Conservation (phyloP, 2,329 filamentous ascomycete genomes). For the Cladosporium sp. region DNA sequence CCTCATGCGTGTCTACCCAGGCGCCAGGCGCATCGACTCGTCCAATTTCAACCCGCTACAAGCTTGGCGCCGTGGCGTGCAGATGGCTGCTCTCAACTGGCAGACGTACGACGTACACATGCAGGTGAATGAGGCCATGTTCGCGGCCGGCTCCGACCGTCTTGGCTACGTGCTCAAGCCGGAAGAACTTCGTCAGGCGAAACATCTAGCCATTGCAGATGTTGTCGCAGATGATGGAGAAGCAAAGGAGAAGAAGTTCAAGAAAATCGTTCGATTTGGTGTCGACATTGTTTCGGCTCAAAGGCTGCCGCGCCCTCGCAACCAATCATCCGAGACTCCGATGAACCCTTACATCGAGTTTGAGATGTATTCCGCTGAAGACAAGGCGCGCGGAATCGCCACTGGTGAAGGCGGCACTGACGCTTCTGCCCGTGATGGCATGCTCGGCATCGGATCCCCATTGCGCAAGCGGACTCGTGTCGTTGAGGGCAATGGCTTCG, state of each 20-base stretch:
- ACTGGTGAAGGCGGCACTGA: slow-evolving; percentile 63
- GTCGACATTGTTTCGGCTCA: slow-evolving; percentile 92
- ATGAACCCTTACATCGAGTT: slow-evolving; percentile 94
- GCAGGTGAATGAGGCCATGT: slow-evolving; percentile 98
- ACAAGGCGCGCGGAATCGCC: slow-evolving; percentile 73
- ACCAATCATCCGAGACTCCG: slow-evolving; percentile 63
- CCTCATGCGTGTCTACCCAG: slow-evolving; percentile 91
- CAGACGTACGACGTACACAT: slow-evolving; percentile 95
- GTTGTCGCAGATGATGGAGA: slow-evolving; percentile 48
- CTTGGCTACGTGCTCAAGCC: slow-evolving; percentile 95
- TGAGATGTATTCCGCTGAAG: slow-evolving; percentile 90
- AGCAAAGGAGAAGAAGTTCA: slow-evolving; percentile 60
- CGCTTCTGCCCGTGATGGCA: slow-evolving; percentile 59
- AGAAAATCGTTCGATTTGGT: slow-evolving; percentile 77
- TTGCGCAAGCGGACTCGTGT: slow-evolving; percentile 76
- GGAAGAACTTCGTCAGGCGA: slow-evolving; percentile 64
- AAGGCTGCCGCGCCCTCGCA: slow-evolving; percentile 79
- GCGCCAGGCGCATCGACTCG: slow-evolving; percentile 73
- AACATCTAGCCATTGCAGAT: slow-evolving; percentile 59
- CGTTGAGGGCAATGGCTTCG: slow-evolving; percentile 85
- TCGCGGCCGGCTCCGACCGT: slow-evolving; percentile 78
- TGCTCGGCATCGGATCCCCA: slow-evolving; percentile 65
- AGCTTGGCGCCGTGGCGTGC: slow-evolving; percentile 92
- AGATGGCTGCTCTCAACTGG: slow-evolving; percentile 98
- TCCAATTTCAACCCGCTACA: slow-evolving; percentile 92